phyloP scores from a whole-genome alignment of 2,329 filamentous ascomycete species.

The Fusarium annulatum region DNA sequence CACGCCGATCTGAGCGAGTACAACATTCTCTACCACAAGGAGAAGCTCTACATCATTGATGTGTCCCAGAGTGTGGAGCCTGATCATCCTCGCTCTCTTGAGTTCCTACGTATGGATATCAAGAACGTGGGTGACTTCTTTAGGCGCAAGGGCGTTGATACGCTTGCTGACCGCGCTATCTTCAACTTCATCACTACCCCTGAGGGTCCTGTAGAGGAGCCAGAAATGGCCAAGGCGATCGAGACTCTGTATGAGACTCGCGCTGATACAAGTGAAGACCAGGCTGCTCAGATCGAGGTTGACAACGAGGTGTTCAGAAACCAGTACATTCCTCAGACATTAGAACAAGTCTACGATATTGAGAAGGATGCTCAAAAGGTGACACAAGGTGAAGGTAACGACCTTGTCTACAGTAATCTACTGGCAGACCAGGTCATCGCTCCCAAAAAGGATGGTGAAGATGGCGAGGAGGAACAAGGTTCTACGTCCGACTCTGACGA shows the following conservation, averaged over 20 bases:
- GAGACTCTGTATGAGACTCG: slow-evolving; percentile 74
- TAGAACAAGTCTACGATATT: slow-evolving; percentile 96
- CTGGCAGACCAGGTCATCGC: slow-evolving; percentile 75
- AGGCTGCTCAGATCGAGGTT: slow-evolving; percentile 72
- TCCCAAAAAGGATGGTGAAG: slow-evolving; percentile 52
- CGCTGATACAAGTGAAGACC: slow-evolving; percentile 61
- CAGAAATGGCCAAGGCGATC: slow-evolving; percentile 69
- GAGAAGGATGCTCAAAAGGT: slow-evolving; percentile 89
- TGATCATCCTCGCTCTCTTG: slow-evolving; percentile 90
- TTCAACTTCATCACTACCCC: slow-evolving; percentile 83
- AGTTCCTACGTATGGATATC: slow-evolving; percentile 98
- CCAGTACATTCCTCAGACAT: slow-evolving; percentile 94
- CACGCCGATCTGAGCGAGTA: slow-evolving; percentile 98
- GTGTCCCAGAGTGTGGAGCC: slow-evolving; percentile 98
- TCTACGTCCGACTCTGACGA: slow-evolving; percentile 58
- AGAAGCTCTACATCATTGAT: slow-evolving; percentile 91
- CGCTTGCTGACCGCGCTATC: slow-evolving; percentile 79
- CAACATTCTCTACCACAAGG: slow-evolving; percentile 91
- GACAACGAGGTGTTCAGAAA: slow-evolving; percentile 94
- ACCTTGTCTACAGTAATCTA: slow-evolving; percentile 87
- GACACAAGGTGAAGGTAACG: slow-evolving; percentile 75
- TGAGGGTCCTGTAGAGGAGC: slow-evolving; percentile 69
- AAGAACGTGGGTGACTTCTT: slow-evolving; percentile 98
- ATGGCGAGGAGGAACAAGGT: slow-evolving; percentile 50
- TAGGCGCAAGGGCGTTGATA: slow-evolving; percentile 83